Base-by-base conservation (phyloP, 2,329 filamentous ascomycete genomes). In the Xylaria hypoxylon region DNA sequence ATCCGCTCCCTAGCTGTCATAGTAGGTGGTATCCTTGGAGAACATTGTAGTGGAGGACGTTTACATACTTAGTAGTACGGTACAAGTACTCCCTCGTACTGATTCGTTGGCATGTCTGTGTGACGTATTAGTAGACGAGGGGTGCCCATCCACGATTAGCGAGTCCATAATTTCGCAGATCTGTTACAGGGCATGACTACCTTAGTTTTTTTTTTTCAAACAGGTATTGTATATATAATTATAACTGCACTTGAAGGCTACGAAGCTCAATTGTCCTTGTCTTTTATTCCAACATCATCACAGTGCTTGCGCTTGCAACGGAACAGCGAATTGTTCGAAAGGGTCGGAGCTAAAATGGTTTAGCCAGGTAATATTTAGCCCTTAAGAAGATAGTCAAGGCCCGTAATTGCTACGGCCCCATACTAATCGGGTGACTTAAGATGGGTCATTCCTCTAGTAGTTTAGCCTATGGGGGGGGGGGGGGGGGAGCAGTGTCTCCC, bases 11-110 rank as follows among this genome's bases (percentile, higher is more conserved):
- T n/a, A 40, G 53, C 35, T 19, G 59, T 59, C 57, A 33, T 40
- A 52, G 58, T 31, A 58, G 57, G 61, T 58, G 52, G 55, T 58
- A 53, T 53, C 26, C 47, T 51, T 44, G 38, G 48, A 35, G 57
- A 38, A 48, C 22, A 26, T 28, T 17, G 4, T 48, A 38, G 50
- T 40, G 44, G 55, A 56, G 59, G 38, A 64, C 22, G 24, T 58
- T 10, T 7, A 51, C 24, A 38, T 42, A 26, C 35, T 4, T 33
- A 33, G 31, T 33, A 33, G 31, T 2, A 33, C 31, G 7, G 7
- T 33, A 3, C n/a, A n/a, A n/a, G n/a, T 52, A 52, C 28, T 1
- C 15, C 15, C 31, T 44, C 28, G 10, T 28, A 13, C 1, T 11
- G 33, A 53, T 13, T n/a, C 26, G 51, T 35, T 33, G 24, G n/a